phyloP scores from a whole-genome alignment of 768 basidiomycete species.

The Amanita brunnescens region DNA sequence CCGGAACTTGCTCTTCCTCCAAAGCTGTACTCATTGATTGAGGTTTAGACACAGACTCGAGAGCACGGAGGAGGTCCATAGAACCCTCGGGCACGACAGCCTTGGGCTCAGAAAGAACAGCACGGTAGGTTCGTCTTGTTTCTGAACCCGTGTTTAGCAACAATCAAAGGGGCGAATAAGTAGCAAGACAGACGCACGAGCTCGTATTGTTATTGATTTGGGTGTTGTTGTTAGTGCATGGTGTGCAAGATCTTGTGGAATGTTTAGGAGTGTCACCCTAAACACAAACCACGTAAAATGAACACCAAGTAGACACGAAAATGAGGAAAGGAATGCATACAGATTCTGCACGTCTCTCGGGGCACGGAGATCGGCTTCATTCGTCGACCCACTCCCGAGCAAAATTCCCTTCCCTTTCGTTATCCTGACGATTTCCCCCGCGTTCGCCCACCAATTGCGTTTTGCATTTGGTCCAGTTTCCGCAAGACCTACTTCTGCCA shows the following conservation, averaged over 20 bases:
- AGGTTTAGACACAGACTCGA: not conserved
- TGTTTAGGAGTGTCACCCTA: constrained; percentile 53
- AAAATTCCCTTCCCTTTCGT: constrained; percentile 74
- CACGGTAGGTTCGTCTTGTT: constrained; percentile 74
- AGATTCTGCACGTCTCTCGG: constrained; percentile 71
- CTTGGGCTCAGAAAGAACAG: constrained; percentile 67
- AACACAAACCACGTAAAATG: constrained; percentile 19
- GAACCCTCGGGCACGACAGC: constrained; percentile 42
- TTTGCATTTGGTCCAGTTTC: constrained; percentile 50
- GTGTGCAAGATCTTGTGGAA: constrained; percentile 62
- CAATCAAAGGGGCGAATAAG: not conserved
- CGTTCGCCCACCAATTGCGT: constrained; percentile 79
- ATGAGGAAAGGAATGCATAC: constrained; percentile 38
- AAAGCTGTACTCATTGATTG: not conserved
- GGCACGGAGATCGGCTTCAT: constrained; percentile 54
- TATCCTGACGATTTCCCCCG: constrained; percentile 69
- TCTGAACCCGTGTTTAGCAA: constrained; percentile 37
- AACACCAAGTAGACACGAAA: not conserved
- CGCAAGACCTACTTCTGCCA: constrained; percentile 37
- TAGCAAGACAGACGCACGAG: constrained; percentile 44
- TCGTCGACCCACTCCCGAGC: constrained; percentile 59
- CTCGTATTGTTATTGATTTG: constrained; percentile 61
- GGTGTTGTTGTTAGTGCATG: constrained; percentile 50
- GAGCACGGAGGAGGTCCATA: constrained; percentile 1
- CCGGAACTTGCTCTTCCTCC: not conserved